Evolutionary conservation across 2,329 filamentous ascomycete genomes (phyloP).

Genomic region (Ramularia endophylla): DNA sequence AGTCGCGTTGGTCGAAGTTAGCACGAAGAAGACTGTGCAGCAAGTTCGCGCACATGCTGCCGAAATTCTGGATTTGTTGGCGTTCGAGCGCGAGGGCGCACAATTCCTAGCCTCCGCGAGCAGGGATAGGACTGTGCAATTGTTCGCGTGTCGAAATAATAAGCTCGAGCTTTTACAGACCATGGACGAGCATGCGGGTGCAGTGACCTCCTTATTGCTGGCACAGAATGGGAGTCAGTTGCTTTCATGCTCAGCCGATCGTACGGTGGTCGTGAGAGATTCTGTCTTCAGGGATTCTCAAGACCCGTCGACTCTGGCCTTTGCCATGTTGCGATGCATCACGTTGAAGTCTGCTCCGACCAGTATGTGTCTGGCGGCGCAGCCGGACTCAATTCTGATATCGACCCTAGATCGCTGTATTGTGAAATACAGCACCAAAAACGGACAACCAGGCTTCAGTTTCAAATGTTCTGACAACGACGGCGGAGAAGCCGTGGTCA

Average conservation of each 20-base stretch:
- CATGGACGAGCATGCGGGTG: conserved; percentile 82
- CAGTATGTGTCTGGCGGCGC: conserved; percentile 70
- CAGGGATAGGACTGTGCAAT: conserved; percentile 83
- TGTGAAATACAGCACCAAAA: conserved; percentile 48
- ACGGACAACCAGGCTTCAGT: conserved; percentile 61
- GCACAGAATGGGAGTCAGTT: conserved; percentile 60
- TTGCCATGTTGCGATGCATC: conserved; percentile 69
- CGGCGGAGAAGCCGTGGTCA: conserved; percentile 71
- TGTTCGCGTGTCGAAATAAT: conserved; percentile 60
- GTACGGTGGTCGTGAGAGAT: conserved; percentile 78
- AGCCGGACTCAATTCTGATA: conserved; percentile 49
- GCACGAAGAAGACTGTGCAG: conserved; percentile 56
- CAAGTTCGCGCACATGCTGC: conserved; percentile 80
- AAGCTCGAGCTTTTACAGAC: conserved; percentile 73
- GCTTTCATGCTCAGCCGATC: conserved; percentile 82
- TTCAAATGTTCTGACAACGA: conserved; percentile 83
- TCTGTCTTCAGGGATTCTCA: conserved; percentile 63
- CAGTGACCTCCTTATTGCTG: conserved; percentile 73
- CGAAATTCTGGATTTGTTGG: conserved; percentile 75
- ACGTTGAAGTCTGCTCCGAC: conserved; percentile 80
- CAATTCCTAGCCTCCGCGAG: conserved; percentile 75
- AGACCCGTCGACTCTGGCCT: conserved; percentile 59
- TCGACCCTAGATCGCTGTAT: conserved; percentile 59
- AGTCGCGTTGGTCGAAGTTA: conserved; percentile 53
- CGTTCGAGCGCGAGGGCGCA: conserved; percentile 57